A percentile compares a stretch with the other conserved stretches of the same genome.
Conservation (phyloP, 83 land plant genomes). For the Diphasiastrum complanatum region DNA sequence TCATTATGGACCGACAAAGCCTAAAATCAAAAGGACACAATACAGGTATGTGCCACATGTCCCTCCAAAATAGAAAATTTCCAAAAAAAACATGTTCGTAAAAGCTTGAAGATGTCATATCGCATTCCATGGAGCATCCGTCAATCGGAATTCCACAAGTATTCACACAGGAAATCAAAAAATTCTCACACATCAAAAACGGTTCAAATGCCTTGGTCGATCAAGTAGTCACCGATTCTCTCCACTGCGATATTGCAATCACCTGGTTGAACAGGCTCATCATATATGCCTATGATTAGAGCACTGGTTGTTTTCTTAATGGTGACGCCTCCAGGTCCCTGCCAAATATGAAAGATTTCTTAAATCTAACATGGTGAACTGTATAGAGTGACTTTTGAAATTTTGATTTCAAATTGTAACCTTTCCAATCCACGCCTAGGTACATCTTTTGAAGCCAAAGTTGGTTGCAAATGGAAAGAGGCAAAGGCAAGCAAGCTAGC, state of each 20-base stretch:
- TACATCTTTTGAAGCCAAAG: not conserved
- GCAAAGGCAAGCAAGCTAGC: too few relatives aligned
- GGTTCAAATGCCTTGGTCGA: constrained; percentile 54
- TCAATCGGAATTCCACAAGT: too few relatives aligned
- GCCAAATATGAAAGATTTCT: not conserved
- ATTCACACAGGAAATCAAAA: too few relatives aligned
- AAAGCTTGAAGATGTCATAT: too few relatives aligned
- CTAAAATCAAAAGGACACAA: too few relatives aligned
- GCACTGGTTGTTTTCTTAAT: constrained; percentile 67
- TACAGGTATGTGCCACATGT: too few relatives aligned
- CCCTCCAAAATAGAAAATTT: too few relatives aligned
- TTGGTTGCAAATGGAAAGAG: too few relatives aligned
- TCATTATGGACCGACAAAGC: too few relatives aligned
- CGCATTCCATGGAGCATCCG: too few relatives aligned
- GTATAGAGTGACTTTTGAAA: not conserved
- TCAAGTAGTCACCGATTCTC: constrained; percentile 84
- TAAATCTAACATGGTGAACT: not conserved
- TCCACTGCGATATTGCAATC: constrained; percentile 93
- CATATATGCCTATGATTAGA: constrained; percentile 78
- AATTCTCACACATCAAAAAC: not conserved
- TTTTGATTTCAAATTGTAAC: too few relatives aligned
- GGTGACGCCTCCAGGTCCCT: constrained; percentile 78
- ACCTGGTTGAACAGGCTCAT: constrained; percentile 66
- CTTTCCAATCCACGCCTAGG: not conserved
- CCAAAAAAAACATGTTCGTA: too few relatives aligned